Base-by-base conservation (phyloP, 1,284 basidiomycete genomes). In the Cryptococcus sp. region DNA sequence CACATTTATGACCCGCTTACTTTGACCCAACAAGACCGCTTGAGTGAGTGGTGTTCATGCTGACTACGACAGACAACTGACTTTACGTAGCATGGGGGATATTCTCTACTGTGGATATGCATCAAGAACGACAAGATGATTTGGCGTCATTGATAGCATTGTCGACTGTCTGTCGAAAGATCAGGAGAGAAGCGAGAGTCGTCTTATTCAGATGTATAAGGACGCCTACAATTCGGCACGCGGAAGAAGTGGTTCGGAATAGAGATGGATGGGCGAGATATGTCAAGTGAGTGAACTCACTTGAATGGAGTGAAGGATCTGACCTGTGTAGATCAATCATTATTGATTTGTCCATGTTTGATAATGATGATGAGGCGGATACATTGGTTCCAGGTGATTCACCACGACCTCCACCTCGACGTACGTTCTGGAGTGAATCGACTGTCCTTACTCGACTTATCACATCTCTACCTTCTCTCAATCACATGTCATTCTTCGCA, bases 401-500 rank as follows among this genome's bases (percentile, higher is more conserved):
- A 7, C n/a, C 3, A 31, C 44, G 14, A 34, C 55, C 36, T 32
- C 36, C 56, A 3, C n/a, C 46, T 6, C 60, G 62, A 23, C 53
- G 71, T 14, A 59, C 65, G n/a, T 73, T 63, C 55, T 73, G 72
- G 70, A 44, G 55, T 10, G 73, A 76, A 58, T 70, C 70, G 6
- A 54, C 67, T 10, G 58, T 68, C 5, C 56, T 76, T 0, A 61
- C 58, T n/a, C 49, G 56, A 3, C 56, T 72, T 4, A 46, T 76
- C 52, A 56, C 61, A 6, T 58, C 64, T 2, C 64, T 76, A 1
- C 72, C 71, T 0, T 57, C 56, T 2, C 58, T 76, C 4, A 58
- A 71, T 23, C 73, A 76, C 57, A 38, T 74, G 6, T 72, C 64
- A 2, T 68, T 76, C 63, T 74, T 74, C 42, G 72, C 73, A 8